Evolutionary conservation across 163 green algal species (phyloP).

Genomic region (Chlamydomonas reinhardtii): DNA sequence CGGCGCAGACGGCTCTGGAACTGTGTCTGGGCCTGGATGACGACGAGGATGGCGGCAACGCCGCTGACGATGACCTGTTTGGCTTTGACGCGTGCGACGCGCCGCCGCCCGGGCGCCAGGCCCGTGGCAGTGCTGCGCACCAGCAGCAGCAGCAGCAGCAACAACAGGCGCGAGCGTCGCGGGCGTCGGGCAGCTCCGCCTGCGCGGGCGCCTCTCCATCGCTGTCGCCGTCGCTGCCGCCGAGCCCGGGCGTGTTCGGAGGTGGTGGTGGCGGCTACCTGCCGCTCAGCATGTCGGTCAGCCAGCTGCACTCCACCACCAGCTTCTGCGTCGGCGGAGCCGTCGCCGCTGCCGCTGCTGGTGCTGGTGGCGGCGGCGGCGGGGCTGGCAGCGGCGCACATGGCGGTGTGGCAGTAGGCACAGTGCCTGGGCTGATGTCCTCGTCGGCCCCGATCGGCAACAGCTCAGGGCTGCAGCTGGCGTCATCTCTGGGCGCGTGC

Average conservation of each 20-base stretch:
- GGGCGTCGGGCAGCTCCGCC: too few relatives aligned
- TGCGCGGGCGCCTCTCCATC: background rate
- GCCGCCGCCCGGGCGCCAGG: background rate
- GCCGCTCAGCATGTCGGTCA: slow-evolving; percentile 8
- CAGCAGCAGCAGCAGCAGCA: too few relatives aligned
- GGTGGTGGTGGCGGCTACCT: background rate
- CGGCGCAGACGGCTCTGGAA: slow-evolving; percentile 19
- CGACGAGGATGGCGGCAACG: background rate
- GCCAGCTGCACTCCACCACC: slow-evolving; percentile 39
- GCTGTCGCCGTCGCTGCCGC: background rate
- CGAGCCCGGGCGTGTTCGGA: background rate
- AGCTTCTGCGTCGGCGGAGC: slow-evolving; percentile 20
- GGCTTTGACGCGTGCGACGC: slow-evolving; percentile 18
- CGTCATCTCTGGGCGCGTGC: background rate
- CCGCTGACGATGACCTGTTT: slow-evolving; percentile 27
- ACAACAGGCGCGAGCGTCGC: too few relatives aligned
- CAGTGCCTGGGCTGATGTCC: slow-evolving; percentile 1
- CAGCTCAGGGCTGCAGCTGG: too few relatives aligned
- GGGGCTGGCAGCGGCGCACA: background rate
- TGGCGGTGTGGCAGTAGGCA: too few relatives aligned
- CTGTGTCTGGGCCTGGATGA: slow-evolving; percentile 18
- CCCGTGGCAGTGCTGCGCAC: too few relatives aligned
- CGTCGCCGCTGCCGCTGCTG: background rate
- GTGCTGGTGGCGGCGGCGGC: background rate
- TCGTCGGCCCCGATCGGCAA: background rate